A percentile compares a stretch with the other conserved stretches of the same genome.
These are phyloP conservation scores for Lecanicillium sp. DNA, from an alignment of 2,329 filamentous ascomycete genomes.

Conservation along the genomic window DNA sequence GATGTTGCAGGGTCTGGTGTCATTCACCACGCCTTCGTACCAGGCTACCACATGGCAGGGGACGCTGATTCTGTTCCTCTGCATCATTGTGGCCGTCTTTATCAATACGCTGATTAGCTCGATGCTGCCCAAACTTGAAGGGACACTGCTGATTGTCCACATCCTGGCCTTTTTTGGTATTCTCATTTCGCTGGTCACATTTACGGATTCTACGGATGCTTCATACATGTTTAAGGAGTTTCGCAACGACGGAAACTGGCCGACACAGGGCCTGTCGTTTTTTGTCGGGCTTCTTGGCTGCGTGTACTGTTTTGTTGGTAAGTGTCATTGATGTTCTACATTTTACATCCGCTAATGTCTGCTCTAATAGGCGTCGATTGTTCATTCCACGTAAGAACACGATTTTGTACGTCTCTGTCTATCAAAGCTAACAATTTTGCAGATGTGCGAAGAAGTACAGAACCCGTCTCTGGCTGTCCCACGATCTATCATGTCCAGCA, in stretches of 20 bases:
- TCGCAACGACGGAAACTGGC: slow-evolving; percentile 7
- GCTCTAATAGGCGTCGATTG: slow-evolving; percentile 3
- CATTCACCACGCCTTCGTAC: slow-evolving; percentile 32
- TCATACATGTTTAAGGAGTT: slow-evolving; percentile 17
- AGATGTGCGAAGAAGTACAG: slow-evolving; percentile 37
- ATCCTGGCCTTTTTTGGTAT: slow-evolving; percentile 38
- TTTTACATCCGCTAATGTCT: not conserved
- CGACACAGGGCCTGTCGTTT: not conserved
- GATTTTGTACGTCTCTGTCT: no score
- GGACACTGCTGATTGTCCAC: slow-evolving; percentile 31
- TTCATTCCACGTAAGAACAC: slow-evolving; percentile 4
- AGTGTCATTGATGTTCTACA: not conserved
- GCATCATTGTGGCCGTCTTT: slow-evolving; percentile 31
- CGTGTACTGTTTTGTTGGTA: slow-evolving; percentile 5
- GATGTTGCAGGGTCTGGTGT: slow-evolving; percentile 38
- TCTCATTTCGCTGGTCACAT: slow-evolving; percentile 25
- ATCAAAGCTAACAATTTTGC: no score
- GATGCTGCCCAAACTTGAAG: slow-evolving; percentile 29
- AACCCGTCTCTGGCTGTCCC: slow-evolving; percentile 43
- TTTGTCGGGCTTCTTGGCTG: not conserved
- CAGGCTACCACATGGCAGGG: slow-evolving; percentile 17
- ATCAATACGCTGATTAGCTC: slow-evolving; percentile 26
- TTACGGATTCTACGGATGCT: slow-evolving; percentile 17
- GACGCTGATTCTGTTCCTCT: slow-evolving; percentile 25
- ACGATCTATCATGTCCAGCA: slow-evolving; percentile 37